phyloP scores from a whole-genome alignment of 805 yeast species.

The Cyberlindnera nakhonratchasimensis region DNA sequence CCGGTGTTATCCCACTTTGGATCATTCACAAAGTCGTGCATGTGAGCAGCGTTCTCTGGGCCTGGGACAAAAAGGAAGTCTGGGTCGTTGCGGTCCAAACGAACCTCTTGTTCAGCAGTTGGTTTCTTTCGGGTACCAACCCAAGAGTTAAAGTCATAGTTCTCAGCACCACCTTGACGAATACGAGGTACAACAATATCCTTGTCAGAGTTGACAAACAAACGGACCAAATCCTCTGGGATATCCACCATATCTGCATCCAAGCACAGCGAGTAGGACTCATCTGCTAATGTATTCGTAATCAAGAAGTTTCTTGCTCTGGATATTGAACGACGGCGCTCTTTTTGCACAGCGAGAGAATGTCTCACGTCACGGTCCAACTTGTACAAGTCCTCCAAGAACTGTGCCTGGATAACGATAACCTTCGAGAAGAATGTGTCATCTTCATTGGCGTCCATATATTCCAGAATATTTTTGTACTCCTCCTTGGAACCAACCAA shows the following conservation, averaged over 20 bases:
- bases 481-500: constrained; percentile 19
- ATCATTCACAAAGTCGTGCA: constrained; percentile 19
- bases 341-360: constrained; percentile 19
- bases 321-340: constrained; percentile 29
- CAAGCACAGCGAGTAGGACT: constrained; percentile 28
- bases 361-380: constrained; percentile 22
- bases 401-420: constrained; percentile 21
- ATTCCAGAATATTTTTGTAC: constrained; percentile 4
- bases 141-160: constrained; percentile 38
- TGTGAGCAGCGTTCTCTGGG: constrained; percentile 23
- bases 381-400: constrained; percentile 18
- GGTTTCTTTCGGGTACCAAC: constrained; percentile 31
- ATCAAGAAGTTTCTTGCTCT: constrained; percentile 30
- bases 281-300: constrained; percentile 26
- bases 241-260: constrained; percentile 32
- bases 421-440: constrained; percentile 13
- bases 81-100: constrained; percentile 16
- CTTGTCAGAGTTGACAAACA: constrained; percentile 24
- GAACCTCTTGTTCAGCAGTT: constrained; percentile 18
- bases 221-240: constrained; percentile 25
- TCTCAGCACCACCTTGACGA: constrained; percentile 24
- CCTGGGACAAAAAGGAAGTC: constrained; percentile 28
- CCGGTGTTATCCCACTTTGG: constrained; percentile 12
- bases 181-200: constrained; percentile 34
- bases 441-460: constrained; percentile 13